Conservation (phyloP, 257 asterid species). For the Nicotiana paniculata region DNA sequence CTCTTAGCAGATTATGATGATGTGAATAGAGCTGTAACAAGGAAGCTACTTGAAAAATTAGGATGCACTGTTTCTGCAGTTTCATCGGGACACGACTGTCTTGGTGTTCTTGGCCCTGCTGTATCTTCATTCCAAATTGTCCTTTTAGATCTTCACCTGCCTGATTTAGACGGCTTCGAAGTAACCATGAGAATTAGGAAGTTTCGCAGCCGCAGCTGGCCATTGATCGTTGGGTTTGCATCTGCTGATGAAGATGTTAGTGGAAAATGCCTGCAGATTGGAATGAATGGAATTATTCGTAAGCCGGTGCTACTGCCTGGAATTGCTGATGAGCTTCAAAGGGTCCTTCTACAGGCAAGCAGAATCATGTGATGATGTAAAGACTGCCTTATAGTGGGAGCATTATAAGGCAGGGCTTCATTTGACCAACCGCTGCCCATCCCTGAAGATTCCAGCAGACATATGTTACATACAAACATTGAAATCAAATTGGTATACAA, state of each 20-base stretch:
- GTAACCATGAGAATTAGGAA: conserved; percentile 65
- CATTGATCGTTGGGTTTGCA: conserved; percentile 62
- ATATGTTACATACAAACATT: conserved; percentile 1
- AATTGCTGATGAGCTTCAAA: conserved; percentile 57
- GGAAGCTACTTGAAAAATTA: conserved; percentile 74
- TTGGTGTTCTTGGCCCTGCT: conserved; percentile 50
- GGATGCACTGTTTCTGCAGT: conserved; percentile 71
- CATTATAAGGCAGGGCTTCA: background rate
- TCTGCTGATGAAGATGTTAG: conserved; percentile 44
- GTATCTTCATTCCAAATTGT: conserved; percentile 48
- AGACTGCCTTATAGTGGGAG: conserved; percentile 1
- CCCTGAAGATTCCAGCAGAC: conserved; percentile 6
- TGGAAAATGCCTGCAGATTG: conserved; percentile 57
- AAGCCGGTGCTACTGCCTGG: conserved; percentile 67
- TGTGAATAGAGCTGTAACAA: conserved; percentile 71
- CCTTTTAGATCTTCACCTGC: conserved; percentile 81
- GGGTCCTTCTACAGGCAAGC: conserved; percentile 52
- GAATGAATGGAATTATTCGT: conserved; percentile 75
- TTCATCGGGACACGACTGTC: conserved; percentile 79
- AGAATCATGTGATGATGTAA: conserved; percentile 24
- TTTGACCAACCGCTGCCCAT: background rate
- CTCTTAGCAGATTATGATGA: conserved; percentile 80
- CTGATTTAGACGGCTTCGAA: conserved; percentile 79
- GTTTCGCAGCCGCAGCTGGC: conserved; percentile 75
- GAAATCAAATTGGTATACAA: conserved; percentile 5